phyloP scores from a whole-genome alignment of 1,284 basidiomycete genomes.

The Cronartium ribicola region DNA sequence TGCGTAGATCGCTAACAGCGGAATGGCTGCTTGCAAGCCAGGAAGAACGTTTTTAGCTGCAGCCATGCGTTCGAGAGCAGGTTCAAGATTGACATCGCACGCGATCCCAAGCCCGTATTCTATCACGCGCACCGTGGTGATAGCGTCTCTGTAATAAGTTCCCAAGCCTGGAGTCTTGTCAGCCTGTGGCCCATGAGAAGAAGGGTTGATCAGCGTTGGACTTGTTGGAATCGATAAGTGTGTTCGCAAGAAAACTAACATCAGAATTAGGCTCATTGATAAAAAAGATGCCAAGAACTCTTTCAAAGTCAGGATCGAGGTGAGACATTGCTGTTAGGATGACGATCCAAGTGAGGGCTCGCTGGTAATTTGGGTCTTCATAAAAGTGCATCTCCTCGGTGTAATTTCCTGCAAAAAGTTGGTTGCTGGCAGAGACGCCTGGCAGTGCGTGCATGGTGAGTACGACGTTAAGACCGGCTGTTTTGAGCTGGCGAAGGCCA shows the following conservation, averaged over 20 bases:
- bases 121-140: conserved; percentile 62
- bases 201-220: neutral
- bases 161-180: conserved; percentile 33
- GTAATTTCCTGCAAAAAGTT: conserved; percentile 65
- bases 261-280: conserved; percentile 62
- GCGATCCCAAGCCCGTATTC: conserved; percentile 62
- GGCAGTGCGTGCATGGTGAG: conserved; percentile 61
- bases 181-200: conserved; percentile 12
- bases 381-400: conserved; percentile 69
- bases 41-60: conserved; percentile 11
- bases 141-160: conserved; percentile 67
- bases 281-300: conserved; percentile 67
- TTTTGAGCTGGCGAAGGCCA: conserved; percentile 27
- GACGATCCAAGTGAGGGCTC: conserved; percentile 69
- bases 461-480: conserved; percentile 29
- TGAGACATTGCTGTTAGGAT: conserved; percentile 70
- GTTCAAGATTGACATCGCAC: conserved; percentile 40
- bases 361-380: conserved; percentile 65
- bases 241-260: conserved; percentile 59
- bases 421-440: conserved; percentile 61
- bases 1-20: conserved; percentile 25
- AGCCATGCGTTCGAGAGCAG: conserved; percentile 3
- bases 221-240: conserved; percentile 36
- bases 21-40: conserved; percentile 23
- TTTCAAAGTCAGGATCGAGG: conserved; percentile 62